Evolutionary conservation across 345 rosid genomes (phyloP), one percentile per base, ranked within the genome.

Genomic region (Lepidium didymum): DNA sequence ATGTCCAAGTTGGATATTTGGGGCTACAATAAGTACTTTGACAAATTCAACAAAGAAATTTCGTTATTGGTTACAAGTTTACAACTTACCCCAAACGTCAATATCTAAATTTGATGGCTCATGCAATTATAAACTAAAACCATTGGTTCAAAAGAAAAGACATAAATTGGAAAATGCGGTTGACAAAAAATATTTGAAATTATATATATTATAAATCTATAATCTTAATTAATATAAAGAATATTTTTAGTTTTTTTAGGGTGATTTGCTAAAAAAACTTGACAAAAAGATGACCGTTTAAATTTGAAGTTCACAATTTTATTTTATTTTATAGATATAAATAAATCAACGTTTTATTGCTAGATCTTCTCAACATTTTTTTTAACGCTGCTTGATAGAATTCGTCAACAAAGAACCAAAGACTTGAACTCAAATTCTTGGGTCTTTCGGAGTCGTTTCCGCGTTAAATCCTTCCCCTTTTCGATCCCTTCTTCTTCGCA

Each of bases 381-480:
- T 10, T 25, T 19, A 3, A 7, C 1, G 9, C 2, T 14, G 16
- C 7, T 7, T 70, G 4, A 6, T 51, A 29, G 60, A 25, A 0
- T 31, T 62, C 46, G 62, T 72, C 64, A 63, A 61, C 47, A 42
- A 1, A 10, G 13, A 18, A 54, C 18, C 25, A 51, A 60, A 41
- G 67, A 70, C 74, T 60, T 4, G 19, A 47, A 70, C 46, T 52
- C 4, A n/a, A 52, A 19, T 18, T 38, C 36, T 4, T 34, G 55
- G 46, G 61, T 69, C 43, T 33, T 59, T 59, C 61, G 1, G 7
- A 66, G 74, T 75, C 71, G 29, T 69, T 27, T 69, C 65, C 75
- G 79, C 75, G 79, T 69, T 41, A 41, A 50, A 18, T 50, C 66
- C 18, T 56, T 40, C 0, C 3, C 55, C 45, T 10, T 67, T 53